Conservation (phyloP, 768 basidiomycete genomes). For the Podaxis sp. region DNA sequence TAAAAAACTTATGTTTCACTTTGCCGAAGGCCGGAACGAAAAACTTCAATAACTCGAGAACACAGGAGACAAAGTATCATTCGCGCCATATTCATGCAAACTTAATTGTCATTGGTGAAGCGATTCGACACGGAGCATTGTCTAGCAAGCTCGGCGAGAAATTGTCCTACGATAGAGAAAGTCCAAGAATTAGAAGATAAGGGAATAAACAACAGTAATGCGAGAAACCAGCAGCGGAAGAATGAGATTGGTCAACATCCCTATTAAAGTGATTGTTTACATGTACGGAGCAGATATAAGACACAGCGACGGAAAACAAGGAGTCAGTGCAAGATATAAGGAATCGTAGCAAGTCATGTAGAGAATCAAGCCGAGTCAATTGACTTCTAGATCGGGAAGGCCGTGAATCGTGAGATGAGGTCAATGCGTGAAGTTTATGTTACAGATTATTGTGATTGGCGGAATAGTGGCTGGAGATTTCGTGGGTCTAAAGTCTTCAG, state of each 20-base stretch:
- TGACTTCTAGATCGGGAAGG: not conserved
- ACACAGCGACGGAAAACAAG: not conserved
- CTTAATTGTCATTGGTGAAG: not conserved
- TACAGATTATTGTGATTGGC: not conserved
- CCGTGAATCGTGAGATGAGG: not conserved
- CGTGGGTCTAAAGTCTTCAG: not conserved
- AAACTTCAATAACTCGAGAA: too few relatives aligned
- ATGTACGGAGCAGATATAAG: not conserved
- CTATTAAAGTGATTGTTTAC: not conserved
- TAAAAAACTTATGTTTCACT: too few relatives aligned
- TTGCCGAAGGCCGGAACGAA: too few relatives aligned
- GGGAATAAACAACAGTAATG: not conserved
- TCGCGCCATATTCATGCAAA: not conserved
- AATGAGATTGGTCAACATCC: not conserved
- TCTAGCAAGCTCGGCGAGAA: not conserved
- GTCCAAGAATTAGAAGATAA: not conserved
- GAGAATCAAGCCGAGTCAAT: not conserved
- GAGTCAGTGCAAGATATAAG: not conserved
- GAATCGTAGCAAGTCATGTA: not conserved
- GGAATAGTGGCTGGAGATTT: not conserved
- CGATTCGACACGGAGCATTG: not conserved
- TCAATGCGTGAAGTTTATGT: not conserved
- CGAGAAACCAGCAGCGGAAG: not conserved
- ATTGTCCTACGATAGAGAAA: not conserved
- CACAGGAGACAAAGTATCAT: too few relatives aligned